Evolutionary conservation across 495 filamentous ascomycete species (phyloP).

Genomic region (Annulohypoxylon stygium): DNA sequence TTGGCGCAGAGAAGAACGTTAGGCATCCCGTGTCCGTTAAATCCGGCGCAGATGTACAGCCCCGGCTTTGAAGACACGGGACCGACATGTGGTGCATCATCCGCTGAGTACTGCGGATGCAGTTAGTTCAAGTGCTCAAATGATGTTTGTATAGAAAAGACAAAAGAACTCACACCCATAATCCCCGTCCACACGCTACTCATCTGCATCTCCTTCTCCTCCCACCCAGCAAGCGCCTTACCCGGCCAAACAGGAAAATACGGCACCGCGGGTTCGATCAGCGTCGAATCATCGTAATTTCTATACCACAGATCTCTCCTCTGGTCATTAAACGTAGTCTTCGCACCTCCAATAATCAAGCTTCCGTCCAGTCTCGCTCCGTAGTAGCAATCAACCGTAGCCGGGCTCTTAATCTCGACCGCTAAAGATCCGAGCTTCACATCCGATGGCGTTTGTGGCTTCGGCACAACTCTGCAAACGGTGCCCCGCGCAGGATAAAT

Average conservation of each 20-base stretch:
- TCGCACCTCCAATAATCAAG: slow-evolving; percentile 67
- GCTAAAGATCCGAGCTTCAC: slow-evolving; percentile 24
- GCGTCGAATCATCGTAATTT: slow-evolving; percentile 62
- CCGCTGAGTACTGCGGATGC: slow-evolving; percentile 52
- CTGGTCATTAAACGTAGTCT: slow-evolving; percentile 50
- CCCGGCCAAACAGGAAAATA: slow-evolving; percentile 67
- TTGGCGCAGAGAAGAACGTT: slow-evolving; percentile 61
- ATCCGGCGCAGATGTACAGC: slow-evolving; percentile 62
- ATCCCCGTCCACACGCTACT: slow-evolving; percentile 68
- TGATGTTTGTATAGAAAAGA: background rate
- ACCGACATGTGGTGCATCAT: slow-evolving; percentile 62
- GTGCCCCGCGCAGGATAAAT: slow-evolving; percentile 69
- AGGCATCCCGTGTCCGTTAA: slow-evolving; percentile 66
- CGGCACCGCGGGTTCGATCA: slow-evolving; percentile 55
- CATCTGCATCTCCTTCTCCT: slow-evolving; percentile 57
- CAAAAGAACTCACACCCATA: slow-evolving; percentile 46
- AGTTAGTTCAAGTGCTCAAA: slow-evolving; percentile 37
- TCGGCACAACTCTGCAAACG: slow-evolving; percentile 18
- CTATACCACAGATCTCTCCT: slow-evolving; percentile 61
- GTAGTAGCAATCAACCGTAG: slow-evolving; percentile 55
- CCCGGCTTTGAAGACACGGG: slow-evolving; percentile 57
- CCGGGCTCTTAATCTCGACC: slow-evolving; percentile 35
- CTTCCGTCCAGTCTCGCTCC: slow-evolving; percentile 65
- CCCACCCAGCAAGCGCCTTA: slow-evolving; percentile 64
- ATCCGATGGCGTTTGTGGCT: background rate